Percentiles rank a stretch among this genome's conserved stretches.
phyloP scores from a whole-genome alignment of 2,329 filamentous ascomycete species.

The Colletotrichum spaethianum region DNA sequence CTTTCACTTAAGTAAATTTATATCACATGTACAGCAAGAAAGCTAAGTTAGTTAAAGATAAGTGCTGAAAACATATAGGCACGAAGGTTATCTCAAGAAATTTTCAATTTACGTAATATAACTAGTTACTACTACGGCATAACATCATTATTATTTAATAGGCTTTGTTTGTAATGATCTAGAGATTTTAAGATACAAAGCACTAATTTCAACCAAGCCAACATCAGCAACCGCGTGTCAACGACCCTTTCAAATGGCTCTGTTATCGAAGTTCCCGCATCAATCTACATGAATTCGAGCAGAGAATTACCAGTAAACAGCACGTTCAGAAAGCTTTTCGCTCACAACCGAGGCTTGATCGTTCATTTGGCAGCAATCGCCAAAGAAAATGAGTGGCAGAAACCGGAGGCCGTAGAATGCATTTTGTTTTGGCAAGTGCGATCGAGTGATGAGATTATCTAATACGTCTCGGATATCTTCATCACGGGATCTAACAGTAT shows the following conservation, averaged over 20 bases:
- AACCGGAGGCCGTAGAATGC: background rate
- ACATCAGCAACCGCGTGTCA: background rate
- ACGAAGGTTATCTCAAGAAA: no score
- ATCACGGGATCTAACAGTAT: background rate
- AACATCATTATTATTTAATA: no score
- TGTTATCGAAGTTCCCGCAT: background rate
- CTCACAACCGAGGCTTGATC: background rate
- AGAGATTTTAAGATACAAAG: no score
- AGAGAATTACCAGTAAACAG: background rate
- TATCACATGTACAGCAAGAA: no score
- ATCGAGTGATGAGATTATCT: background rate
- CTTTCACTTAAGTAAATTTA: no score
- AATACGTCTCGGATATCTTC: background rate
- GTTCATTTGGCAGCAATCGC: conserved; percentile 2
- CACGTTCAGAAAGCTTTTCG: background rate
- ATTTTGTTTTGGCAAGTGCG: background rate
- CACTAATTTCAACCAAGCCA: background rate
- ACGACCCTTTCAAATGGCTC: background rate
- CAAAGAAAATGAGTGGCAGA: background rate
- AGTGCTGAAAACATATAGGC: no score
- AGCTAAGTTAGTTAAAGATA: no score
- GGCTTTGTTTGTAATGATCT: no score
- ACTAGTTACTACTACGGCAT: no score
- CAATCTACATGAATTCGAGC: background rate
- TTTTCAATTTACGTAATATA: no score